A percentile compares a stretch with the other conserved stretches of the same genome.
phyloP scores from a whole-genome alignment of 192 early-diverging fungal species.

The Entophlyctis helioformis region DNA sequence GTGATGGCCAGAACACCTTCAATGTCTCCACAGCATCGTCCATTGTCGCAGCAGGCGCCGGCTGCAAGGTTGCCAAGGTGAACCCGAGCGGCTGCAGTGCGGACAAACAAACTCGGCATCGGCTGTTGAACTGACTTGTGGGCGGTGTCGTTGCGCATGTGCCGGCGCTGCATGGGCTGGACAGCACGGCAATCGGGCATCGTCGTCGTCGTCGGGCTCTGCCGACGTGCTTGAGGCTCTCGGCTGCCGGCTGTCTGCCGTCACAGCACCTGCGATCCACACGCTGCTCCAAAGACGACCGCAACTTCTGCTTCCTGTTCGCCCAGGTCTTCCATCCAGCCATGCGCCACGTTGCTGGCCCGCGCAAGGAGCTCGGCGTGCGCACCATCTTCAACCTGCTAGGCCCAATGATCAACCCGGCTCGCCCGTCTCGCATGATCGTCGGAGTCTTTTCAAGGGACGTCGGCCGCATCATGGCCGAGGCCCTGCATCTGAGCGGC shows the following conservation, averaged over 20 bases:
- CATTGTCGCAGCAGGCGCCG: constrained; percentile 86
- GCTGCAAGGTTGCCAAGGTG: constrained; percentile 82
- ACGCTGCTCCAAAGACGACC: constrained; percentile 39
- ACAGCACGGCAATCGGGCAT: constrained; percentile 88
- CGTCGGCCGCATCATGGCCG: constrained; percentile 70
- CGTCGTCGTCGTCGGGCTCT: constrained; percentile 83
- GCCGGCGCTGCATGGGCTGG: too few species aligned
- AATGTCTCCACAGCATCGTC: constrained; percentile 90
- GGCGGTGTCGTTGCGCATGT: not conserved
- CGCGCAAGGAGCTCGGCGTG: constrained; percentile 78
- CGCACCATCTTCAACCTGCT: constrained; percentile 89
- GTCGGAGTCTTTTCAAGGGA: constrained; percentile 80
- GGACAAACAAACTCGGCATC: too few species aligned
- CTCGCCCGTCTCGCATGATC: constrained; percentile 63
- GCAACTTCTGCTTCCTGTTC: constrained; percentile 85
- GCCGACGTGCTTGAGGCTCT: constrained; percentile 86
- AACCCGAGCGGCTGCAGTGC: too few species aligned
- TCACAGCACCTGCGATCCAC: constrained; percentile 55
- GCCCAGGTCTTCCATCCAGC: constrained; percentile 84
- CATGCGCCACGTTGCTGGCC: constrained; percentile 64
- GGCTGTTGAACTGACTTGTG: too few species aligned
- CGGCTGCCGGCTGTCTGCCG: constrained; percentile 57
- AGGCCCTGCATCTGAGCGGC: constrained; percentile 68
- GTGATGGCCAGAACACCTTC: constrained; percentile 95
- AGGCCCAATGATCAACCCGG: constrained; percentile 87